These are phyloP conservation scores for Neurospora hispaniola DNA, from an alignment of 495 filamentous ascomycete species.

Conservation along the genomic window DNA sequence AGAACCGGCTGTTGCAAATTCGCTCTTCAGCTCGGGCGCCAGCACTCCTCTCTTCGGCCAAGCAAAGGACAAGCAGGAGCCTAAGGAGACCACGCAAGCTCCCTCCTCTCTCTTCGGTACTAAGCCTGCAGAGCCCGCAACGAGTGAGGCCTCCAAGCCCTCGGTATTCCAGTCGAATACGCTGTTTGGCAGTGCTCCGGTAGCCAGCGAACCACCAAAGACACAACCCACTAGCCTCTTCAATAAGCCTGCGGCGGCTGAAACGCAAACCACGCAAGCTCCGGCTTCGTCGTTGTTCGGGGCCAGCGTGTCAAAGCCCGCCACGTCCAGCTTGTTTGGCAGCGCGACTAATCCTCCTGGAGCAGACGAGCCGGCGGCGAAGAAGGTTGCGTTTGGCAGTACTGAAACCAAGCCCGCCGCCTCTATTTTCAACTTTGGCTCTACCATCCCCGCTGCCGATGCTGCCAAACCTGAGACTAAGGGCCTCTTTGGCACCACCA, in stretches of 20 bases:
- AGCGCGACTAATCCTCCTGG: slow-evolving; percentile 6
- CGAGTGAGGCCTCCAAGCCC: slow-evolving; percentile 16
- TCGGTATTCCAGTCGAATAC: slow-evolving; percentile 29
- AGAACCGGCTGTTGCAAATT: slow-evolving; percentile 1
- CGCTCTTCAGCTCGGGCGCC: slow-evolving; percentile 12
- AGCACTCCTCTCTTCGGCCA: slow-evolving; percentile 7
- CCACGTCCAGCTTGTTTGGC: slow-evolving; percentile 21
- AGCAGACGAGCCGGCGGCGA: slow-evolving; percentile 13
- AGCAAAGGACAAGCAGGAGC: slow-evolving; percentile 11
- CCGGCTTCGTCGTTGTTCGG: slow-evolving; percentile 20
- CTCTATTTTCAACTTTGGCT: slow-evolving; percentile 12
- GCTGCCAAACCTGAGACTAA: slow-evolving; percentile 11
- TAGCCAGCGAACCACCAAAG: slow-evolving; percentile 2
- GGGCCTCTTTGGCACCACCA: slow-evolving; percentile 10
- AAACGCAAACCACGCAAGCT: slow-evolving; percentile 11
- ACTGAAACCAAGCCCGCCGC: slow-evolving; percentile 19
- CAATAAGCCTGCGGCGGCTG: slow-evolving; percentile 16
- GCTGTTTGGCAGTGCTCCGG: slow-evolving; percentile 31
- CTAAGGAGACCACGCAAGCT: slow-evolving; percentile 9
- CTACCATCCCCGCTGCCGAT: slow-evolving; percentile 9
- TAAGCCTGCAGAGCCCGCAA: slow-evolving; percentile 5
- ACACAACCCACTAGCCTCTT: slow-evolving; percentile 19
- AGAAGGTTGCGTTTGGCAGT: slow-evolving; percentile 14
- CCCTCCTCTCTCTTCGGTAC: slow-evolving; percentile 11
- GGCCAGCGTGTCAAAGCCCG: slow-evolving; percentile 10